Evolutionary conservation across 2,329 filamentous ascomycete genomes (phyloP).

Genomic region (Endocalyx cinctus): DNA sequence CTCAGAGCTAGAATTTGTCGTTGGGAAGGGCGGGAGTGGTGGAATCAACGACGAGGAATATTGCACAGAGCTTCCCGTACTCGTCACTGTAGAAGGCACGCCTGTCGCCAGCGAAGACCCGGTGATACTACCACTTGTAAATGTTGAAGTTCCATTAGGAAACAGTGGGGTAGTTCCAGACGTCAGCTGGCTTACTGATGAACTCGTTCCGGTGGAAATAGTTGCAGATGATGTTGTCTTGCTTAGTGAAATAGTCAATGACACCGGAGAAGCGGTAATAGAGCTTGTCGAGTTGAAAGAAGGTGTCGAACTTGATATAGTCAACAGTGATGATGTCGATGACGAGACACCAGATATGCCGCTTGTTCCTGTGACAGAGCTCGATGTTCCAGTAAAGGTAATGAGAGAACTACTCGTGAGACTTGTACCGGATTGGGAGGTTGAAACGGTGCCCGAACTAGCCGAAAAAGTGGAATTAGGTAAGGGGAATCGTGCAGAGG

Average conservation of each 20-base stretch:
- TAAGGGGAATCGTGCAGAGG: no score
- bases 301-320: no score
- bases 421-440: no score
- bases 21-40: not conserved
- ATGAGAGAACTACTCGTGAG: no score
- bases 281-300: not conserved
- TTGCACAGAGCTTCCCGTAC: not conserved
- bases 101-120: not conserved
- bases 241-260: not conserved
- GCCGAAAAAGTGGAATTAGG: no score
- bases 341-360: no score
- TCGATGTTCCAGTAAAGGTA: no score
- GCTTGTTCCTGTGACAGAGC: no score
- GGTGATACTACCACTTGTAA: not conserved
- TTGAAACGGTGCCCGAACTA: no score
- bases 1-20: not conserved
- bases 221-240: not conserved
- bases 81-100: not conserved
- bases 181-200: not conserved
- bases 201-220: not conserved
- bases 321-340: no score
- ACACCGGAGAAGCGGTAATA: no score
- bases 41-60: not conserved
- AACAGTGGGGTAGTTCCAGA: not conserved
- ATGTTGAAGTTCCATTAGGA: not conserved